A percentile compares a stretch with the other conserved stretches of the same genome.
These are phyloP conservation scores for Penicillium robsamsonii DNA, from an alignment of 495 filamentous ascomycete species.

Conservation along the genomic window DNA sequence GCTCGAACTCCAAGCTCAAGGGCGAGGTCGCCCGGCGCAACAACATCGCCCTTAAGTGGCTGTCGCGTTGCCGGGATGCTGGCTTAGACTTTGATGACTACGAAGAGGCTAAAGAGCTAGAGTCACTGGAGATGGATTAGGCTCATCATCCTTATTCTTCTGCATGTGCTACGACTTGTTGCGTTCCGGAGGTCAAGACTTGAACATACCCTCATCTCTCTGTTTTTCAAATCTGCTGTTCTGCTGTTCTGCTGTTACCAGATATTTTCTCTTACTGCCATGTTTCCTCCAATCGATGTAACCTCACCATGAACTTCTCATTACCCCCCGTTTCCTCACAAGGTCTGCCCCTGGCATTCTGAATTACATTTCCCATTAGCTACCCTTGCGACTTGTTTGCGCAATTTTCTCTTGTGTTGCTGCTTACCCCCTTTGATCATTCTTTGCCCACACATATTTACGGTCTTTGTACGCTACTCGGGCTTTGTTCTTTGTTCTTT, in stretches of 20 bases:
- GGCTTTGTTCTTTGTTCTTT: conserved; percentile 4
- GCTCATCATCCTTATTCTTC: conserved; percentile 12
- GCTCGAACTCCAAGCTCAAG: conserved; percentile 88
- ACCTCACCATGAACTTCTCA: neutral
- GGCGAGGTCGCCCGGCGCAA: conserved; percentile 62
- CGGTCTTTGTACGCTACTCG: conserved; percentile 8
- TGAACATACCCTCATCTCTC: conserved; percentile 32
- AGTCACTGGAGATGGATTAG: conserved; percentile 41
- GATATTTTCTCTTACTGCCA: conserved; percentile 3
- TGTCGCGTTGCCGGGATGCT: conserved; percentile 73
- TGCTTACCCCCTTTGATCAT: neutral
- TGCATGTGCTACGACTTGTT: conserved; percentile 35
- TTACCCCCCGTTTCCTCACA: neutral
- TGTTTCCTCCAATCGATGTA: conserved; percentile 8
- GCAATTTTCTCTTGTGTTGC: neutral
- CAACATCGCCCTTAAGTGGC: conserved; percentile 63
- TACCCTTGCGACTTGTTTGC: neutral
- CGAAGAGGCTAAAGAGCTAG: conserved; percentile 44
- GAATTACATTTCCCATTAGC: neutral
- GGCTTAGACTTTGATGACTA: conserved; percentile 60
- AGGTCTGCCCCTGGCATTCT: neutral
- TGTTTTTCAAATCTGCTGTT: conserved; percentile 7
- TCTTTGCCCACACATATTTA: conserved; percentile 6
- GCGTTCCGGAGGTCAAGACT: conserved; percentile 21
- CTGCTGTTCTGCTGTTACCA: conserved; percentile 6